Evolutionary conservation across 2,329 filamentous ascomycete species (phyloP), one percentile per base, ranked within the genome.

Genomic region (Simplicillium aogashimaense): DNA sequence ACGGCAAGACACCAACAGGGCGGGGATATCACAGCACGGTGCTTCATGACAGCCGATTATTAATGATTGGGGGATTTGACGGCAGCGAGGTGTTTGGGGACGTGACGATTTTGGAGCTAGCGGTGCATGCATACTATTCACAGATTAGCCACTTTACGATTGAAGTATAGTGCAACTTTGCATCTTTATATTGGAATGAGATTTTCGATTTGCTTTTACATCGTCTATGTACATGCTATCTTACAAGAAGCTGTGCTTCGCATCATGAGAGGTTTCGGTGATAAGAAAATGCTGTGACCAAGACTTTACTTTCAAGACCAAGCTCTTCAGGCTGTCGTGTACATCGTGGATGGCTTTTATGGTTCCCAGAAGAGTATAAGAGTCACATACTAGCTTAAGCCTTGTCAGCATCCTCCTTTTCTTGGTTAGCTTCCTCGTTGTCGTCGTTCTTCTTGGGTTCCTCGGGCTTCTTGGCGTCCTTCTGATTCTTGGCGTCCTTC

Each of bases 141-240:
- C 80, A 84, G 59, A 84, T 84, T 53, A 82, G 78, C 55, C 78
- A 83, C 57, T 84, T 83, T 49, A 78, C 69, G 31, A 83, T 84
- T 50, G 78, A 82, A 52, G 76, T 83, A 43, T 81, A 46, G 20
- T n/a, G 15, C 45, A 53, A 25, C 5, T 25, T 25, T 25, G 20
- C 20, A 25, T 25, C 5, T 5, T 25, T 25, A 25, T 25, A 30
- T 17, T 33, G 32, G 18, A 16, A n/a, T 15, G 15, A 35, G 18
- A 35, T 35, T 17, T 35, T 35, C 10, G 18, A 35, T 17, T 25
- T 25, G 20, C 20, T 25, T 25, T 25, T 25, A 9, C 20, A 6
- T 25, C 30, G 11, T 28, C 17, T 12, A 9, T 36, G 29, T 35
- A 28, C 36, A 38, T 35, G 20, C 33, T 34, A 42, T 34, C 29